phyloP scores from a whole-genome alignment of 108 stramenopile species.

The Pseudonitzschia multistriata region DNA sequence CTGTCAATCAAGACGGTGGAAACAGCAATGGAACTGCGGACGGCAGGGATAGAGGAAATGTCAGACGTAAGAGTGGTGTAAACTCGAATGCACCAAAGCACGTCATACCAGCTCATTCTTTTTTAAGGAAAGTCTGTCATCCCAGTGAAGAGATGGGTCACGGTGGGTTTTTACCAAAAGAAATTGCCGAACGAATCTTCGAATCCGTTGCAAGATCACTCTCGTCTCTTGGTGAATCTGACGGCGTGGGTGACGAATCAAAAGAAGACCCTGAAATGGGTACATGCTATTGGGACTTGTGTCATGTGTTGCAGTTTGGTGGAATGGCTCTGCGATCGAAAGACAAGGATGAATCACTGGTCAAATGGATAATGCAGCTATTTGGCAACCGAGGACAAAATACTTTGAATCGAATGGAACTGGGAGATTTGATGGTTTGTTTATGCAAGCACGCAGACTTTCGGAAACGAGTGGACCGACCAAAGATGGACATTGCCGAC shows the following conservation, averaged over 20 bases:
- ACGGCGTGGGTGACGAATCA: constrained; percentile 22
- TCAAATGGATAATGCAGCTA: constrained; percentile 31
- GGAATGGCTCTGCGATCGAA: constrained; percentile 62
- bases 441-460: constrained; percentile 66
- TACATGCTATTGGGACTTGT: constrained; percentile 52
- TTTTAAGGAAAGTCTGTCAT: constrained; percentile 49
- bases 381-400: constrained; percentile 16
- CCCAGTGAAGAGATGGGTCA: constrained; percentile 70
- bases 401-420: constrained; percentile 41
- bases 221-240: constrained; percentile 15
- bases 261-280: constrained; percentile 5
- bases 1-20: constrained; percentile 20
- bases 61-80: constrained; percentile 3
- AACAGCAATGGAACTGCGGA: constrained; percentile 13
- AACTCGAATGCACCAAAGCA: constrained; percentile 47
- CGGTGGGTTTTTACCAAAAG: constrained; percentile 69
- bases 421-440: constrained; percentile 62
- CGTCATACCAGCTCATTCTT: constrained; percentile 55
- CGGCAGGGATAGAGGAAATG: not conserved
- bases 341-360: constrained; percentile 23
- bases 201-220: constrained; percentile 30
- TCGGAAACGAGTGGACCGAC: constrained; percentile 59
- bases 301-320: constrained; percentile 77
- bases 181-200: constrained; percentile 66
- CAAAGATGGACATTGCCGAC: constrained; percentile 25